Conservation (phyloP, 805 yeast species). For the Dipodascus albidus region DNA sequence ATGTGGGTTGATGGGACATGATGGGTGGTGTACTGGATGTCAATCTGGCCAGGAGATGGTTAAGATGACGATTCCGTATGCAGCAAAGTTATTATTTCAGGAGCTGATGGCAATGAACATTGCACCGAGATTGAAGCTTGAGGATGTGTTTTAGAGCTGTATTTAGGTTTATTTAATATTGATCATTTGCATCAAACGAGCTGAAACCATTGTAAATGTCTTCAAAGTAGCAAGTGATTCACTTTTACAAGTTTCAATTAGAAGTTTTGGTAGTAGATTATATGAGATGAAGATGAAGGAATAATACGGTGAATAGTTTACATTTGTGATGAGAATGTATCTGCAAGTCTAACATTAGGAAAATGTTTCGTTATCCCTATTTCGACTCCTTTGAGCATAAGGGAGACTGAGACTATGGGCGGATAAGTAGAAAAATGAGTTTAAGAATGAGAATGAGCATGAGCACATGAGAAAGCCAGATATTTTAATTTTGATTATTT, state of each 20-base stretch:
- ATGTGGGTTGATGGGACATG: slow-evolving; percentile 96
- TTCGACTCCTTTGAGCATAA: not conserved
- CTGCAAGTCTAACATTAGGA: not conserved
- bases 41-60: slow-evolving; percentile 76
- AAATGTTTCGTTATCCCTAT: not conserved
- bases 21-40: slow-evolving; percentile 97
- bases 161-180: not conserved
- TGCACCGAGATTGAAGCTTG: slow-evolving; percentile 86
- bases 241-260: no score
- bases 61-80: slow-evolving; percentile 95
- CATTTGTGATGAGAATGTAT: not conserved
- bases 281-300: no score
- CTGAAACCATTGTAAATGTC: not conserved
- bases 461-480: no score
- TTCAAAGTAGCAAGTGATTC: not conserved
- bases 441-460: no score
- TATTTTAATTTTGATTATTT: no score
- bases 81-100: slow-evolving; percentile 96
- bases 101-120: slow-evolving; percentile 97
- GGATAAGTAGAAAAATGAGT: no score
- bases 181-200: no score
- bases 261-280: no score
- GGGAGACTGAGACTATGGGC: no score
- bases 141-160: slow-evolving; percentile 64
- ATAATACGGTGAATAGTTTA: no score